A percentile compares a stretch with the other conserved stretches of the same genome.
Conservation (phyloP, 768 basidiomycete species). For the Tylopilus balloui region DNA sequence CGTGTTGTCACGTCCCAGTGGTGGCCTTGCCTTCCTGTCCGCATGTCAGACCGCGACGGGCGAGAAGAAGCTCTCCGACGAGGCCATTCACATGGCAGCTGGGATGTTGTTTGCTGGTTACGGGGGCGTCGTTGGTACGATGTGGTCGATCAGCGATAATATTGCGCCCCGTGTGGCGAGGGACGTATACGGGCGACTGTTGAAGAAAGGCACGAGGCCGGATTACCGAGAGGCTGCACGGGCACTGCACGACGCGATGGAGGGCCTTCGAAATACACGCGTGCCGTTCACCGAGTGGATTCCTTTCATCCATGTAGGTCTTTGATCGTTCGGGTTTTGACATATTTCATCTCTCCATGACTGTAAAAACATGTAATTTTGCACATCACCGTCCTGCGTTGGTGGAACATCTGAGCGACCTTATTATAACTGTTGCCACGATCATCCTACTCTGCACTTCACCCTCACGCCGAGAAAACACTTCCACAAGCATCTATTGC, state of each 20-base stretch:
- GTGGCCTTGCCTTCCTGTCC: neutral
- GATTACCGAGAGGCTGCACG: neutral
- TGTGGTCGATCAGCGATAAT: neutral
- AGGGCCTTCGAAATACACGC: neutral
- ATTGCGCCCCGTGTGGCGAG: constrained; percentile 33
- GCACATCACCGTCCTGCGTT: no score
- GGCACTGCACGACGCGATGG: neutral
- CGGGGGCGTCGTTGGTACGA: constrained; percentile 4
- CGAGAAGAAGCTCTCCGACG: neutral
- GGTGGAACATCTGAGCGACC: no score
- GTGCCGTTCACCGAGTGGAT: no score
- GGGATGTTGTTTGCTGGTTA: constrained; percentile 35
- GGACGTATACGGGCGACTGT: constrained; percentile 27
- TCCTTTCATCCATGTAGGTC: no score
- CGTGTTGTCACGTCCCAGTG: neutral
- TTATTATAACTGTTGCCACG: no score
- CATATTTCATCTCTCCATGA: no score
- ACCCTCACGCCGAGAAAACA: no score
- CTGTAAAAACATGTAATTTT: no score
- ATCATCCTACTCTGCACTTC: no score
- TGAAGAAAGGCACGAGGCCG: neutral
- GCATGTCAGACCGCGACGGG: neutral
- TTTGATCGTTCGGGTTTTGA: no score
- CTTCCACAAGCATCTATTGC: no score
- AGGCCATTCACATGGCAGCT: neutral